Conservation (phyloP, 805 yeast genomes). For the Aciculoconidium aculeatum region DNA sequence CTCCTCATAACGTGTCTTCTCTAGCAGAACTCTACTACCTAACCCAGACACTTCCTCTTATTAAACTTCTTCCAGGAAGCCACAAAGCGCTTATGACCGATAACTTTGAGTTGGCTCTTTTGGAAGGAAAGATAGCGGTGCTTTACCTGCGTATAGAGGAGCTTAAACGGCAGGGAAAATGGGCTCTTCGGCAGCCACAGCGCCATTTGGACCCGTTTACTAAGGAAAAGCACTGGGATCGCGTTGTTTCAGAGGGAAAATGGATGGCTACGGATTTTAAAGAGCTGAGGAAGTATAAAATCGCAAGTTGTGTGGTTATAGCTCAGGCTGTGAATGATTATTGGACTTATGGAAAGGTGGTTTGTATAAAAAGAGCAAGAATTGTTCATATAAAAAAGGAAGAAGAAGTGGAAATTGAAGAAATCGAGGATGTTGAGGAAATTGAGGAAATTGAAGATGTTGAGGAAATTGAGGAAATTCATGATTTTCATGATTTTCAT, state of each 20-base stretch:
- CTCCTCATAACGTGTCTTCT: slow-evolving; percentile 43
- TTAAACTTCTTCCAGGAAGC: slow-evolving; percentile 73
- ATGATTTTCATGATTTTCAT: slow-evolving; percentile 3
- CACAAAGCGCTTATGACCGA: slow-evolving; percentile 85
- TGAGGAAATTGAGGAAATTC: slow-evolving; percentile 2
- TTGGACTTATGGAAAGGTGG: slow-evolving; percentile 67
- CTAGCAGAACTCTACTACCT: slow-evolving; percentile 81
- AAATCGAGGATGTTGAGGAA: slow-evolving; percentile 4
- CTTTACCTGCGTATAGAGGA: slow-evolving; percentile 89
- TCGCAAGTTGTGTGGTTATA: slow-evolving; percentile 61
- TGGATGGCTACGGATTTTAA: slow-evolving; percentile 80
- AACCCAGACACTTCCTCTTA: slow-evolving; percentile 82
- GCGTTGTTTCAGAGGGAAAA: slow-evolving; percentile 65
- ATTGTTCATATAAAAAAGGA: slow-evolving; percentile 21
- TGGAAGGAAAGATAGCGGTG: slow-evolving; percentile 89
- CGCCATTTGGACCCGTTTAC: slow-evolving; percentile 62
- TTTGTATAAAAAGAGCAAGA: slow-evolving; percentile 52
- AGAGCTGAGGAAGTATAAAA: slow-evolving; percentile 63
- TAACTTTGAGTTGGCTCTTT: slow-evolving; percentile 73
- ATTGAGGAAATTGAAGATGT: slow-evolving; percentile 4
- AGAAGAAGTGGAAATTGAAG: slow-evolving; percentile 4
- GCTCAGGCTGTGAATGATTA: slow-evolving; percentile 73
- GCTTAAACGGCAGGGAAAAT: slow-evolving; percentile 74
- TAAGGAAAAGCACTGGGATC: slow-evolving; percentile 55
- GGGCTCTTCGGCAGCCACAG: slow-evolving; percentile 87